Evolutionary conservation across 179 eudicot genomes (phyloP), one percentile per base, ranked within the genome.

Genomic region (Sideroxylon spinosum): DNA sequence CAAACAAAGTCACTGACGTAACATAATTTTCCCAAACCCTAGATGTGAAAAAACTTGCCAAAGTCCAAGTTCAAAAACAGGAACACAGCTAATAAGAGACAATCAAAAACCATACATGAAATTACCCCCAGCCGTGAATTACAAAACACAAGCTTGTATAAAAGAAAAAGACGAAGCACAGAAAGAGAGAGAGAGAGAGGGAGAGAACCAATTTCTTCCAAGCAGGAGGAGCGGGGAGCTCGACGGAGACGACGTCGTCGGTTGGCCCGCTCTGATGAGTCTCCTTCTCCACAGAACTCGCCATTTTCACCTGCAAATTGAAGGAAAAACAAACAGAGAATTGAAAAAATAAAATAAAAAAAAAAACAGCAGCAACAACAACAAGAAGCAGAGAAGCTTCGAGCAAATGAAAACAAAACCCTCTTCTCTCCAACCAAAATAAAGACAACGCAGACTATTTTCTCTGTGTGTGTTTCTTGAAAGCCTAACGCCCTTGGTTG

Each of bases 181-280:
- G 28, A 32, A 61, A 56, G 49, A 32, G 75, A 64, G 66, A 62
- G 78, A 75, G 28, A 64, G 66, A 64, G 64, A 65, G 48, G 13
- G 25, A 64, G 44, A 65, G 44, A 37, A 81, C 86, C 86, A 83
- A 77, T 80, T 83, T 83, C 74, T 80, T 83, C 86, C 86, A 83
- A 49, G 83, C 76, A 68, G 81, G 78, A 80, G 86, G 86, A 14
- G 86, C 86, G 2, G 81, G 73, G 37, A 83, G 83, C 83, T 83
- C 86, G 44, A 83, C 67, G 6, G 86, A 80, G 23, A 83, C 73
- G 73, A 73, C 68, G 12, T 73, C 83, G 22, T 73, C 81, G 26
- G 22, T 59, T 23, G 8, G 74, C 19, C 71, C 61, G n/a, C 26
- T 53, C 32, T 66, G 79, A 22, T 67, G 79, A 22, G 8, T 52